Percentiles rank a stretch among this genome's conserved stretches.
These are phyloP conservation scores for Penicillium coffeae DNA, from an alignment of 495 filamentous ascomycete species.

Conservation along the genomic window DNA sequence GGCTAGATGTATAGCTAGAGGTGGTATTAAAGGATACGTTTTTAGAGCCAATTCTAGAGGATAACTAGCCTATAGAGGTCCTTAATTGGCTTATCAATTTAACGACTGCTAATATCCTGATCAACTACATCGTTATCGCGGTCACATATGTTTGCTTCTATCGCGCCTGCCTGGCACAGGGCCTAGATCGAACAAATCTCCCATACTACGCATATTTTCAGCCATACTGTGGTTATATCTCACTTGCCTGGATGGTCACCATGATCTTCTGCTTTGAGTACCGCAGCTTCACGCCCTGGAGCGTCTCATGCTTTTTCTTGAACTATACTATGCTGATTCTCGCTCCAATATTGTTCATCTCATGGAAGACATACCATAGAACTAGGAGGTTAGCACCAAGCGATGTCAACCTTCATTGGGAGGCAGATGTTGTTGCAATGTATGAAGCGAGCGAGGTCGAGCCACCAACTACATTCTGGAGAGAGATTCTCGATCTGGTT, in stretches of 20 bases:
- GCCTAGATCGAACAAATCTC: slow-evolving; percentile 25
- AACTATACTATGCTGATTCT: slow-evolving; percentile 47
- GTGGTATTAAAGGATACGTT: too few species aligned
- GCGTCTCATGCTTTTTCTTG: slow-evolving; percentile 21
- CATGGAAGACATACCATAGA: too few species aligned
- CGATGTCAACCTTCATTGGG: too few species aligned
- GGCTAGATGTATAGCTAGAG: too few species aligned
- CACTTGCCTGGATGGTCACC: slow-evolving; percentile 30
- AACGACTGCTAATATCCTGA: slow-evolving; percentile 25
- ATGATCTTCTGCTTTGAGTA: slow-evolving; percentile 30
- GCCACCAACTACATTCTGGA: too few species aligned
- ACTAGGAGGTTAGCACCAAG: too few species aligned
- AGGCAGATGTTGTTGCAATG: too few species aligned
- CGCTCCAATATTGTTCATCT: slow-evolving; percentile 36
- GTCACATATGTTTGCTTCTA: slow-evolving; percentile 49
- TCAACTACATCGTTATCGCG: slow-evolving; percentile 43
- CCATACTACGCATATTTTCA: slow-evolving; percentile 27
- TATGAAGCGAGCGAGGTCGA: too few species aligned
- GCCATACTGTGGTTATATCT: slow-evolving; percentile 31
- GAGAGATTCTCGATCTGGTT: too few species aligned
- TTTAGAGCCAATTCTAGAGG: too few species aligned
- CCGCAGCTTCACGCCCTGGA: slow-evolving; percentile 29
- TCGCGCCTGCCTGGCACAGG: slow-evolving; percentile 27
- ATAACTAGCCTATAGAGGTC: too few species aligned
- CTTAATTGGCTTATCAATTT: slow-evolving; percentile 29